Evolutionary conservation across 23 red algal genomes (phyloP), one percentile per base, ranked within the genome.

Genomic region (Gracilaria domingensis): DNA sequence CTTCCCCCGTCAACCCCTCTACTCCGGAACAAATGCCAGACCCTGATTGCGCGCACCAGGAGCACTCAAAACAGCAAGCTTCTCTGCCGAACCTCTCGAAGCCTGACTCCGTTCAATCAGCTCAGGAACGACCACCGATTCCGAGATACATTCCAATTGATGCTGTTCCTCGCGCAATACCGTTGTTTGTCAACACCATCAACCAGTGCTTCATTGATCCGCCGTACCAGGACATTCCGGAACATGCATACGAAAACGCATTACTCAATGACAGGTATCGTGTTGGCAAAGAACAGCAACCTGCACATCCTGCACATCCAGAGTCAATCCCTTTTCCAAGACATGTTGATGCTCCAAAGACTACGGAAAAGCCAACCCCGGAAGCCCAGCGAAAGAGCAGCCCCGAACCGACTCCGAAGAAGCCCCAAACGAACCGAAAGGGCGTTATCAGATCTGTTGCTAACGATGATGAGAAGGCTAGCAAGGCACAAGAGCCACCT

Each of bases 181-280:
- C 87, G n/a, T 49, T 90, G 61, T 90, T 90, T 81, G 87, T 90
- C 11, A 90, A 90, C 45, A 90, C 87, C 49, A 90, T 81, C 87
- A 79, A 90, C 60, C 87, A 90, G 42, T 77, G 54, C 33, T 90
- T 90, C 74, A 81, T 90, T 36, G 87, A 90, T 67, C 56, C 56
- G 14, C 87, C 87, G 9, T 90, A 77, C 61, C 71, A 80, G 17
- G 71, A 90, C 26, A 71, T 90, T 77, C 87, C 73, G 26, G 73
- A 80, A 39, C 76, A 64, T 70, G 53, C 57, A 6, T 81, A 80
- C 38, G 87, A 88, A 37, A 74, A 88, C 30, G 72, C 72, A 48
- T 17, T 77, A n/a, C 26, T 77, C 2, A 77, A 50, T 51, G 72
- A 77, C 39, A 45, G 72, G 32, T 77, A 77, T 77, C 34, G 72